Evolutionary conservation across 202 grass and related monocot genomes (phyloP).

Genomic region (Saccharum hybrid): DNA sequence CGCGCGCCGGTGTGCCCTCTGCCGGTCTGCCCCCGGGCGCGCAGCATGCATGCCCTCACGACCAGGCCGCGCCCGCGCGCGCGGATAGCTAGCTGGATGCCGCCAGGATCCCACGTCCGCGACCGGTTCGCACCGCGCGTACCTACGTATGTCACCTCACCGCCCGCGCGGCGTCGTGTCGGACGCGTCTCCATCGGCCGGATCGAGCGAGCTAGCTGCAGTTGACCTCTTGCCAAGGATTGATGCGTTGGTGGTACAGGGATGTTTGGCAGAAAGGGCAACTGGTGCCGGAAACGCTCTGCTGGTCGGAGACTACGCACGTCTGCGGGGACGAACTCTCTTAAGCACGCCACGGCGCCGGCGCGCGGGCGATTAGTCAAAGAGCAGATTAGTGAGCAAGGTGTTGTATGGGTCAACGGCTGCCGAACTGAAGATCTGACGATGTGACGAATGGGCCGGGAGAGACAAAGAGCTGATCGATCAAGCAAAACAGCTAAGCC

Average conservation of each 20-base stretch:
- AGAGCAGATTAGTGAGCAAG: not conserved
- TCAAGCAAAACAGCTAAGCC: no score
- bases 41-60: no score
- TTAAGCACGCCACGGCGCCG: not conserved
- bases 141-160: not conserved
- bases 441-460: no score
- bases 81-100: not conserved
- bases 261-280: slow-evolving; percentile 12
- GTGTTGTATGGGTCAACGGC: not conserved
- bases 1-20: no score
- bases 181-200: not conserved
- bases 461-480: no score
- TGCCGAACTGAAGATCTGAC: slow-evolving; percentile 15
- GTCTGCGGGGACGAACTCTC: not conserved
- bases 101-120: slow-evolving; percentile 13
- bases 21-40: no score
- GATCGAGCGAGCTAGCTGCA: not conserved
- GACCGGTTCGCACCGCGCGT: not conserved
- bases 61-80: no score
- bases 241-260: no score
- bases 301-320: slow-evolving; percentile 23
- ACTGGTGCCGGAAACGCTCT: not conserved
- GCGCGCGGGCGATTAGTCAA: slow-evolving; percentile 1
- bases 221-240: not conserved
- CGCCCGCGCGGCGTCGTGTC: not conserved